Evolutionary conservation across 1,139 yeast species (phyloP).

Genomic region (Saccharomycopsis phalli): DNA sequence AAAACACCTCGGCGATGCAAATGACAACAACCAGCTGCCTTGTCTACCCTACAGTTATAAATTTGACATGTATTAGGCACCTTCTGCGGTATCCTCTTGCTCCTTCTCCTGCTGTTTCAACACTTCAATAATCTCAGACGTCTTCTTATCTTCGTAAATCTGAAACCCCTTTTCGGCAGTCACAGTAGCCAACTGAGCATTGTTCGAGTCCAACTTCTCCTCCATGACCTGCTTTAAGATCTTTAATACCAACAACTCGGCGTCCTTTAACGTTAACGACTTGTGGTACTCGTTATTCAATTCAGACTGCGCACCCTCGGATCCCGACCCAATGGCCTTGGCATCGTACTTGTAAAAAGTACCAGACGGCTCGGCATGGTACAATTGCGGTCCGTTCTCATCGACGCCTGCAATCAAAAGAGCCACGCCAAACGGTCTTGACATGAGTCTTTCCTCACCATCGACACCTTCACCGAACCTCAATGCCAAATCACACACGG

Average conservation of each 20-base stretch:
- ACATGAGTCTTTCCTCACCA: slow-evolving; percentile 95
- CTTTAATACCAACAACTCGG: slow-evolving; percentile 82
- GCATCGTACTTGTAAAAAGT: slow-evolving; percentile 97
- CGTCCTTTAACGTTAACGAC: slow-evolving; percentile 87
- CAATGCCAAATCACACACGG: slow-evolving; percentile 93
- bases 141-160: slow-evolving; percentile 75
- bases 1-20: too few species aligned
- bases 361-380: slow-evolving; percentile 99
- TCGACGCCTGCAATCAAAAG: slow-evolving; percentile 91
- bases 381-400: slow-evolving; percentile 87
- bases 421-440: slow-evolving; percentile 99
- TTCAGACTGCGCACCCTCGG: slow-evolving; percentile 98
- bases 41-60: too few species aligned
- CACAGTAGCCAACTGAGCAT: slow-evolving; percentile 92
- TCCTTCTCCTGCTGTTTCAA: slow-evolving; percentile 65
- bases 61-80: too few species aligned
- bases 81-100: slow-evolving; percentile 27
- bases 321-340: slow-evolving; percentile 97
- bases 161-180: slow-evolving; percentile 82
- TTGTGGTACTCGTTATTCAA: slow-evolving; percentile 95
- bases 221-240: slow-evolving; percentile 98
- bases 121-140: slow-evolving; percentile 69
- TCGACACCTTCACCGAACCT: slow-evolving; percentile 98
- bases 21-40: too few species aligned
- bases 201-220: slow-evolving; percentile 90